Base-by-base conservation (phyloP, 768 basidiomycete species). In the Suillus weaverae region DNA sequence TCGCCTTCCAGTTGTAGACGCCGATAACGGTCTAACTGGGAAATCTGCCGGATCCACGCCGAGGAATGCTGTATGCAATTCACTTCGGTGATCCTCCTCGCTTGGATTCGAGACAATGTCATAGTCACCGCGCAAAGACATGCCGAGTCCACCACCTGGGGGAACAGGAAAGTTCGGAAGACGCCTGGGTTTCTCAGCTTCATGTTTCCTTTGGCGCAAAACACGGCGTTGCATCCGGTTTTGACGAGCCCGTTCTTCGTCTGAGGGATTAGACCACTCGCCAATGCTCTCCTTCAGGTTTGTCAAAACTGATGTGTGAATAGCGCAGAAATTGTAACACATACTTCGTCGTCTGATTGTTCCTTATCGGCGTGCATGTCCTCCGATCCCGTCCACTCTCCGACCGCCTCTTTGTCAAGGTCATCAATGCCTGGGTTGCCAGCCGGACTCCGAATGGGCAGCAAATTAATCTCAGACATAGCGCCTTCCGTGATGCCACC, bases 201-300 rank as follows among this genome's bases (percentile, higher is more conserved):
- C 84, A 20, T 79, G 83, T 13, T 72, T 74, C 69, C 77, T 78
- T 38, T 68, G 71, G 22, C 86, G 85, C 41, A 85, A 85, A 63
- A 85, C 74, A 44, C 90, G 86, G 53, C 89, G 86, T 50, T 89
- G 85, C 53, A 85, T 76, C 36, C 91, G 86, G 36, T 83, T 77
- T 67, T 87, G 87, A 26, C 92, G 85, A 4, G 89, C 92, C 35
- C 89, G 85, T 72, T 95, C 93, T 75, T 95, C 93, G 71, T 95
- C 93, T 32, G 93, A 95, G 20, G 93, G 93, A 71, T 95, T 95
- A 30, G 93, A 95, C 85, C 86, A 95, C 78, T 95, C 92, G 33
- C 91, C 92, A 57, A 92, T 89, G 69, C 91, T 93, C 88, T 92
- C 80, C 68, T 76, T 67, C 63, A 35, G 63, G 61, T 67, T 57